Base-by-base conservation (phyloP, 176 grass and related monocot genomes). In the Cenchrus purpureus region DNA sequence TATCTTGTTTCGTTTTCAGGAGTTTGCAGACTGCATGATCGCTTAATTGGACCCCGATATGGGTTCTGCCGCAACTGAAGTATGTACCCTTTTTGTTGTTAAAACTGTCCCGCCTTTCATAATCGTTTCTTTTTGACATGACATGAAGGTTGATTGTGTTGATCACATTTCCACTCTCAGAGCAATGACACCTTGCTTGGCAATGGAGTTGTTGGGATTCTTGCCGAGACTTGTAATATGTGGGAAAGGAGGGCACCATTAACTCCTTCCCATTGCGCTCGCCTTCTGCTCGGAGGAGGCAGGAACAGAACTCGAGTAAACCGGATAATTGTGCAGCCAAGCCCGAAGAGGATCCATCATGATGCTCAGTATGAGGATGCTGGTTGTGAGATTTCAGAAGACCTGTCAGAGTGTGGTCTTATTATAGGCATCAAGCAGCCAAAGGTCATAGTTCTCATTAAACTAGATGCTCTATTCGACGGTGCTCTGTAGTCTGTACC, bases 381-480 rank as follows among this genome's bases (percentile, higher is more conserved):
- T 4, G 96, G 96, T 34, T 98, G 96, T 29, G 81, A 98, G 73
- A 88, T 98, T 65, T 98, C 96, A 51, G 88, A 95, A 1, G 93
- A 95, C 53, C 89, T 98, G 50, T 94, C 91, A 0, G 87, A 92
- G 25, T 98, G 96, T 68, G 96, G 96, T 29, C 87, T 98, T 42
- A 91, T 98, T 51, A 77, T 98, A 50, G 96, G 96, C 64, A 98
- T 98, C 71, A 98, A 95, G 71, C 96, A 98, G 68, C 96, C 96
- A 56, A 94, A 98, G 96, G 93, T 98, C 49, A 73, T 56, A 68
- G 43, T 49, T 78, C 8, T 10, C 10, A 57, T 82, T 8, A 55
- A 46, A 25, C 22, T 79, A 42, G 9, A 46, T 87, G 3, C 52
- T 69, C 52, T 7, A 49, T 17, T 65, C 0, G 11, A 80, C 25